phyloP scores from a whole-genome alignment of 148 eudicot genomes.

The Pharnaceum exiguum region DNA sequence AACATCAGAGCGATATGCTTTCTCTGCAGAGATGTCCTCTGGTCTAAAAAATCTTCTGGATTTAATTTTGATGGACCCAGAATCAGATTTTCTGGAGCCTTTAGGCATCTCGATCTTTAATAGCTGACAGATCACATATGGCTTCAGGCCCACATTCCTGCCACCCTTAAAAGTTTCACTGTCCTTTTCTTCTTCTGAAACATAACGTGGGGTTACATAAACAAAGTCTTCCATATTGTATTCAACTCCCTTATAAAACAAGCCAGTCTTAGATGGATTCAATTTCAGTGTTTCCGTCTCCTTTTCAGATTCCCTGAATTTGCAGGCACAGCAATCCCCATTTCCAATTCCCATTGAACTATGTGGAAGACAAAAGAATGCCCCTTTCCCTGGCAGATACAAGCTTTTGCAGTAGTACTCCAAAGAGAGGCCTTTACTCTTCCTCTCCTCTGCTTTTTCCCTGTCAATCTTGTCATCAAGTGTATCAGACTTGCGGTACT shows the following conservation, averaged over 20 bases:
- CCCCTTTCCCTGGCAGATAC: conserved; percentile 85
- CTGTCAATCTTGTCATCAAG: conserved; percentile 54
- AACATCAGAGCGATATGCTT: conserved; percentile 84
- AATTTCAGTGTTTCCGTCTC: conserved; percentile 46
- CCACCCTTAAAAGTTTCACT: conserved; percentile 66
- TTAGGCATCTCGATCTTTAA: conserved; percentile 47
- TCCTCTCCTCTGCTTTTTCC: conserved; percentile 81
- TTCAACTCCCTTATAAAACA: conserved; percentile 51
- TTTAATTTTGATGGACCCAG: conserved; percentile 43
- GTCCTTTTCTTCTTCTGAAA: conserved; percentile 47
- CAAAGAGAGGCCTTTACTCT: conserved; percentile 60
- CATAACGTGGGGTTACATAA: conserved; percentile 55
- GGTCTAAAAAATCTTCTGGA: conserved; percentile 81
- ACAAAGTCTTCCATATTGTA: conserved; percentile 67
- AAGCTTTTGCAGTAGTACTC: conserved; percentile 83
- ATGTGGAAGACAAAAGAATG: conserved; percentile 56
- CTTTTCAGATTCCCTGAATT: conserved; percentile 27
- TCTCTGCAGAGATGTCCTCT: conserved; percentile 84
- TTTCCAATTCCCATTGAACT: conserved; percentile 61
- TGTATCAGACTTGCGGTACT: conserved; percentile 63
- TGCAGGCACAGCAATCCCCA: conserved; percentile 71
- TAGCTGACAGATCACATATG: conserved; percentile 78
- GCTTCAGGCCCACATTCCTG: conserved; percentile 91
- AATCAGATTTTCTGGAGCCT: conserved; percentile 39
- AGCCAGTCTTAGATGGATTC: conserved; percentile 51